Conservation (phyloP, 257 asterid species). For the Verbena officinalis region DNA sequence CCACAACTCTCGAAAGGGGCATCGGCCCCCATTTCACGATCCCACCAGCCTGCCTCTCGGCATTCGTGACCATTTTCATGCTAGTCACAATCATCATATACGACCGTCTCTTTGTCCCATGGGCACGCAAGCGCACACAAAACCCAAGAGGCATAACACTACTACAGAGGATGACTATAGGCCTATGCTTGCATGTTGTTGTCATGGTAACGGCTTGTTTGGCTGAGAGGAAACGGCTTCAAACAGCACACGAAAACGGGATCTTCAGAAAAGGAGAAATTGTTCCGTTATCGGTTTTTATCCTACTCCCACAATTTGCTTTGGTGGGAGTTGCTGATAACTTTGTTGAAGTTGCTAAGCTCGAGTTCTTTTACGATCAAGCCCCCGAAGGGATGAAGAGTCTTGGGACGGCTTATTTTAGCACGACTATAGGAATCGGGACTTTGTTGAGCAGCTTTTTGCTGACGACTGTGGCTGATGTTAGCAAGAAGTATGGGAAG, state of each 20-base stretch:
- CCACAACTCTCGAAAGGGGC: slow-evolving; percentile 52
- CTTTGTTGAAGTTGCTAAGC: slow-evolving; percentile 66
- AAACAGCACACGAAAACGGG: slow-evolving; percentile 45
- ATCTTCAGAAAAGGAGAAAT: slow-evolving; percentile 27
- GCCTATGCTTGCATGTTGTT: slow-evolving; percentile 50
- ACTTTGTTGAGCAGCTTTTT: slow-evolving; percentile 61
- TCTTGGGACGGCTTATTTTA: slow-evolving; percentile 72
- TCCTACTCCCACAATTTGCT: slow-evolving; percentile 66
- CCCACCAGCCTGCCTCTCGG: slow-evolving; percentile 71
- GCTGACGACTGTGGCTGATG: slow-evolving; percentile 55
- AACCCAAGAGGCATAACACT: slow-evolving; percentile 73
- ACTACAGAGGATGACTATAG: slow-evolving; percentile 66
- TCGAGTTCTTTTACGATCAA: slow-evolving; percentile 77
- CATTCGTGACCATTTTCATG: slow-evolving; percentile 68
- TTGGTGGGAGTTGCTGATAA: slow-evolving; percentile 65
- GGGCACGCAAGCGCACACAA: slow-evolving; percentile 44
- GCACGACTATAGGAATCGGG: slow-evolving; percentile 69
- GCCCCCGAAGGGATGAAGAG: slow-evolving; percentile 85
- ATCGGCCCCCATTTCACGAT: slow-evolving; percentile 57
- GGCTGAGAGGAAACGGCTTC: slow-evolving; percentile 49
- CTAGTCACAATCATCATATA: slow-evolving; percentile 50
- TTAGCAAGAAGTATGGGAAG: slow-evolving; percentile 46
- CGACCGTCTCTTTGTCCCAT: slow-evolving; percentile 59
- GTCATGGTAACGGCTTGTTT: slow-evolving; percentile 53
- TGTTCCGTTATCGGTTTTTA: slow-evolving; percentile 64